phyloP scores from a whole-genome alignment of 228 moss, liverwort and hornwort genomes.

The Sphagnum magellanicum region DNA sequence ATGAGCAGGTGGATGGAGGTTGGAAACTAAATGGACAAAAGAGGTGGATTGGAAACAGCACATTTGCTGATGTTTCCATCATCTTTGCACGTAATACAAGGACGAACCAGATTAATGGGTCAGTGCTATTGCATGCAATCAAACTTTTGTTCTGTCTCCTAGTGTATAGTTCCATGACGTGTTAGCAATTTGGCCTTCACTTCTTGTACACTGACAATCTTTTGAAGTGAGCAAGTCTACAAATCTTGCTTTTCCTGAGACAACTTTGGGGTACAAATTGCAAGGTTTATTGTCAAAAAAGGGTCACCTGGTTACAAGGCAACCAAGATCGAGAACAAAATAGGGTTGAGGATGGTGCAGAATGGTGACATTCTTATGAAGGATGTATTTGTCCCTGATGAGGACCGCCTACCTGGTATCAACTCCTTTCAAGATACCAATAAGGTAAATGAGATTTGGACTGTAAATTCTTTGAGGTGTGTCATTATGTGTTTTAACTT shows the following conservation, averaged over 20 bases:
- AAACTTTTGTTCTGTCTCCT: no score
- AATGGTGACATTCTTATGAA: constrained; percentile 74
- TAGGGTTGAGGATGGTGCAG: constrained; percentile 94
- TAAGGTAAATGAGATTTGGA: constrained; percentile 37
- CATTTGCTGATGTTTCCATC: constrained; percentile 67
- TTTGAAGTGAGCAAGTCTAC: no score
- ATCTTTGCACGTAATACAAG: constrained; percentile 67
- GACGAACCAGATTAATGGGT: constrained; percentile 84
- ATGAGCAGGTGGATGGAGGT: constrained; percentile 67
- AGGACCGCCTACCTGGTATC: constrained; percentile 75
- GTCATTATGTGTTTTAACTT: no score
- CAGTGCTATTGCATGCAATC: constrained; percentile 1
- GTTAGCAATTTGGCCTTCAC: no score
- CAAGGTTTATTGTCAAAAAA: constrained; percentile 82
- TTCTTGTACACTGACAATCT: no score
- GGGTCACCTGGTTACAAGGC: constrained; percentile 66
- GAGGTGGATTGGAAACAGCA: constrained; percentile 83
- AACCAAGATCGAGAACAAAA: constrained; percentile 96
- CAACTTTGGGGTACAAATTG: no score
- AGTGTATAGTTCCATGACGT: no score
- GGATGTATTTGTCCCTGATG: constrained; percentile 72
- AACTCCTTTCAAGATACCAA: constrained; percentile 82
- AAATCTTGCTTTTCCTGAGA: no score
- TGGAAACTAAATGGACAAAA: constrained; percentile 84
- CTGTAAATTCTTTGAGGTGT: no score